Percentiles rank a stretch among this genome's conserved stretches.
These are phyloP conservation scores for Kwoniella shivajii DNA, from an alignment of 1,284 basidiomycete genomes.

Conservation along the genomic window DNA sequence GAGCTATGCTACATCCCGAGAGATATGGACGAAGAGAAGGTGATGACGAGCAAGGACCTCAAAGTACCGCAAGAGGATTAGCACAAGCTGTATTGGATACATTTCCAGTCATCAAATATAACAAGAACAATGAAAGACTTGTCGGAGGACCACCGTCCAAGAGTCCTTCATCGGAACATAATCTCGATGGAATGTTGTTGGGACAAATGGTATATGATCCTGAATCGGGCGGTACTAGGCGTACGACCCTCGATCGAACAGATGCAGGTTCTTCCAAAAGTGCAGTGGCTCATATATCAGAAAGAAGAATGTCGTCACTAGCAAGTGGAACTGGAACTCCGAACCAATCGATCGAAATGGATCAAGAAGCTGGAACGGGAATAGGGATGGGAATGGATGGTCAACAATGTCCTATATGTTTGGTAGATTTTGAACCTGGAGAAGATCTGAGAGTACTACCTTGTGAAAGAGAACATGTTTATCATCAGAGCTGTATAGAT, in stretches of 20 bases:
- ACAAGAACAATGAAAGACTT: conserved; percentile 33
- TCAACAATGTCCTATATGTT: conserved; percentile 91
- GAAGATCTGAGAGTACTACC: conserved; percentile 86
- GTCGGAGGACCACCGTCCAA: conserved; percentile 16
- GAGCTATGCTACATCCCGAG: conserved; percentile 84
- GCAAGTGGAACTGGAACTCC: conserved; percentile 9
- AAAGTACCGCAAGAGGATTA: conserved; percentile 75
- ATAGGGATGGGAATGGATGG: conserved; percentile 63
- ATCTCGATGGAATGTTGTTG: conserved; percentile 3
- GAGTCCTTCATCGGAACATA: conserved; percentile 24
- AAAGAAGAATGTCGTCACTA: conserved; percentile 3
- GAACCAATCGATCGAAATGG: neutral
- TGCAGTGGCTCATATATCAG: neutral
- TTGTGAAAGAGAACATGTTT: conserved; percentile 83
- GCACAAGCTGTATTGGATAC: conserved; percentile 89
- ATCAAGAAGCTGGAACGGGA: conserved; percentile 1
- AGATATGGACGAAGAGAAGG: conserved; percentile 75
- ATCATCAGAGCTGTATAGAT: conserved; percentile 66
- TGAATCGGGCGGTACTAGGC: too few species aligned
- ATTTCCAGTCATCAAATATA: conserved; percentile 89
- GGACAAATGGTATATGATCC: neutral
- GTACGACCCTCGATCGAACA: neutral
- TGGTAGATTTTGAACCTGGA: conserved; percentile 87
- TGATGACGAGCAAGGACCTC: conserved; percentile 56
- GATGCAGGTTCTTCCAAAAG: conserved; percentile 7